Percentiles rank a stretch among this genome's conserved stretches.
These are phyloP conservation scores for Lepidium aucheri DNA, from an alignment of 345 rosid species.

Conservation along the genomic window DNA sequence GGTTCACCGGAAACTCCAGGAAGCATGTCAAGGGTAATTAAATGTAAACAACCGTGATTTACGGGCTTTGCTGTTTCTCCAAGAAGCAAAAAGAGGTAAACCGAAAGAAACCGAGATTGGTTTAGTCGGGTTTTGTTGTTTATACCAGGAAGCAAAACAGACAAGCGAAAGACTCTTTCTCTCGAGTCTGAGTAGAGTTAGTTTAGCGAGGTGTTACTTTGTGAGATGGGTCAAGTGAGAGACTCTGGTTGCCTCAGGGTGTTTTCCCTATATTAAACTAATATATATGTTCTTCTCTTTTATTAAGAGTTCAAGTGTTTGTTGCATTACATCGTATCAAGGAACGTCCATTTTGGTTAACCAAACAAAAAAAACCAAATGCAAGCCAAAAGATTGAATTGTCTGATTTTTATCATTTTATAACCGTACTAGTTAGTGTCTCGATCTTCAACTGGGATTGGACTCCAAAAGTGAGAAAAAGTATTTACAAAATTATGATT, in stretches of 20 bases:
- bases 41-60: background rate
- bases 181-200: conserved; percentile 1
- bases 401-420: too few relatives aligned
- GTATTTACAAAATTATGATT: too few relatives aligned
- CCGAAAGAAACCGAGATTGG: background rate
- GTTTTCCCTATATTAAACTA: conserved; percentile 17
- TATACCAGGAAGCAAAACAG: background rate
- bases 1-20: background rate
- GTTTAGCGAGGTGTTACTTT: conserved; percentile 3
- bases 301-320: background rate
- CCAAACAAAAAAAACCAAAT: too few relatives aligned
- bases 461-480: too few relatives aligned
- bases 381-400: too few relatives aligned
- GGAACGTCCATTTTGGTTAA: too few relatives aligned
- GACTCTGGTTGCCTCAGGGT: conserved; percentile 14
- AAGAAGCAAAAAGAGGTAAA: background rate
- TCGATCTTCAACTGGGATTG: too few relatives aligned
- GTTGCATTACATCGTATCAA: background rate
- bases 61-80: background rate
- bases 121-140: background rate
- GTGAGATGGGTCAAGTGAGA: conserved; percentile 20
- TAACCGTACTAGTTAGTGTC: too few relatives aligned
- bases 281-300: background rate
- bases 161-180: background rate
- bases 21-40: background rate